Base-by-base conservation (phyloP, 2,329 filamentous ascomycete species). In the Aspergillus luchuensis region DNA sequence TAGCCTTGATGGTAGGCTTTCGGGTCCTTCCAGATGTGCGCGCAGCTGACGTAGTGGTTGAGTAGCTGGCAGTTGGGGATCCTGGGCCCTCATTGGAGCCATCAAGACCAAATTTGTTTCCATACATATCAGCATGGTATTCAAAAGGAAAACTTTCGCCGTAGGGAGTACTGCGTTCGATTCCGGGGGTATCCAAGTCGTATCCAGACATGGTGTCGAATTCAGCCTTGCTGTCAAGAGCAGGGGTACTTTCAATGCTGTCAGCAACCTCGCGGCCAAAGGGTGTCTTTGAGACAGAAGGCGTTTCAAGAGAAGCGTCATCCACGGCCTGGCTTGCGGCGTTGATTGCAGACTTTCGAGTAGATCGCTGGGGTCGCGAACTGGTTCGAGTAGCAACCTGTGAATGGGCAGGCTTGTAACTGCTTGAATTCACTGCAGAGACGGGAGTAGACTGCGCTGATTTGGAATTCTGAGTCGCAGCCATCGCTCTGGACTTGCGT, bases 1-100 rank as follows among this genome's bases (percentile, higher is more conserved):
- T 25, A 5, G 66, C 66, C 21, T 63, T 59, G 21, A 65, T 63
- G 5, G 66, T 70, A 6, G 68, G 68, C 51, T 70, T 70, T 11
- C 68, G 59, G 19, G 63, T 41, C 3, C 68, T 58, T 1, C 64
- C 58, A 3, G 68, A 69, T 0, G 59, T 61, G 15, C 68, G 63
- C 5, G 60, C 60, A 10, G 58, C 43, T 1, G 67, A 68, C 2
- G 62, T 65, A 10, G 60, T 58, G 3, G 66, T 66, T 11, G 65
- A 61, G 17, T 63, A 57, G 59, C 64, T 66, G 8, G 23, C 39
- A 7, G 61, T 65, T 6, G 68, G 64, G 3, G 68, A 70, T 7
- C 60, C 60, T 4, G 64, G 65, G 13, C 52, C 45, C 8, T 70
- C 68, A 13, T 64, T 62, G 11, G 33, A 36, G 5, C 65, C 68